phyloP scores from a whole-genome alignment of 1,284 basidiomycete genomes.

The Sanghuangporus sanghuang region DNA sequence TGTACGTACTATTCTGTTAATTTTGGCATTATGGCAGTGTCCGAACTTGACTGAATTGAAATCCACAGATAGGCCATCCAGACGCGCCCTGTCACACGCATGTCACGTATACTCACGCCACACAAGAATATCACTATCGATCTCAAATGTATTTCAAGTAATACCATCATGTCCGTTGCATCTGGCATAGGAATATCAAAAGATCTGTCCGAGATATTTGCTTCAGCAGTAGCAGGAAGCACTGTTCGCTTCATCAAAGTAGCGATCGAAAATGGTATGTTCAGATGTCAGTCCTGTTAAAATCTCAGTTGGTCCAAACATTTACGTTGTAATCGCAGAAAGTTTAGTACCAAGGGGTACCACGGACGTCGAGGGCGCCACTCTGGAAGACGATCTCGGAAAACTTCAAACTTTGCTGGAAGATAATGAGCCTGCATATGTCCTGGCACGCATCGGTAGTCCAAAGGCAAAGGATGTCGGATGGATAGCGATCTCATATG shows the following conservation, averaged over 20 bases:
- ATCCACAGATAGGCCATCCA: background rate
- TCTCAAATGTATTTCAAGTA: background rate
- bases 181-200: conserved; percentile 42
- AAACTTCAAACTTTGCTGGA: conserved; percentile 53
- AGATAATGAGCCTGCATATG: conserved; percentile 62
- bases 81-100: background rate
- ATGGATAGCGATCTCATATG: conserved; percentile 72
- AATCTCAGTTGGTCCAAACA: background rate
- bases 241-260: conserved; percentile 68
- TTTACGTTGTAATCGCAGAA: conserved; percentile 39
- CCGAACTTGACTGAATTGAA: background rate
- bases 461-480: conserved; percentile 41
- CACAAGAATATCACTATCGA: background rate
- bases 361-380: conserved; percentile 37
- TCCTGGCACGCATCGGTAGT: conserved; percentile 60
- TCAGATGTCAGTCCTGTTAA: conserved; percentile 21
- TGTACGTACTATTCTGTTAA: conserved; percentile 47
- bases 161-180: conserved; percentile 53
- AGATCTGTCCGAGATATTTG: conserved; percentile 40
- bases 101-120: conserved; percentile 4
- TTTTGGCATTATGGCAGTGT: conserved; percentile 21
- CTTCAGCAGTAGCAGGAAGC: conserved; percentile 46
- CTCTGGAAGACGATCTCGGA: conserved; percentile 55
- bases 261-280: conserved; percentile 61
- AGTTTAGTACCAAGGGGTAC: conserved; percentile 55